Percentiles rank a stretch among this genome's conserved stretches.
Evolutionary conservation across 768 basidiomycete genomes (phyloP).

Genomic region (Kwoniella sp.): DNA sequence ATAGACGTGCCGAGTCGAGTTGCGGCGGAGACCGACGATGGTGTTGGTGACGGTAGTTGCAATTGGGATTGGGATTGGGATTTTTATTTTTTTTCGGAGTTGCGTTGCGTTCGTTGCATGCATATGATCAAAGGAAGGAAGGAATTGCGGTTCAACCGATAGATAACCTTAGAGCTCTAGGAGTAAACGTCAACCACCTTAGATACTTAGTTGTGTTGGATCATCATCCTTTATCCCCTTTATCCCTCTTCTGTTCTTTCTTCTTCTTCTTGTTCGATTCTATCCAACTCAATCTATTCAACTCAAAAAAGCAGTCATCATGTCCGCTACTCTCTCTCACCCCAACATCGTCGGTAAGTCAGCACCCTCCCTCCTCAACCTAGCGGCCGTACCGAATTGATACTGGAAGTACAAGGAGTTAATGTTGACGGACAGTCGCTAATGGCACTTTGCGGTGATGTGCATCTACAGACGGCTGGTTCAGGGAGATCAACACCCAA

Average conservation of each 20-base stretch:
- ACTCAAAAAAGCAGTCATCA: conserved; percentile 23
- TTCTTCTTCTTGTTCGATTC: not conserved
- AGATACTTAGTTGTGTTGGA: no score
- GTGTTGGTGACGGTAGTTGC: no score
- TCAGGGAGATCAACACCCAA: conserved; percentile 89
- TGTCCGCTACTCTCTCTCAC: conserved; percentile 52
- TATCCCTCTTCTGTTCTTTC: not conserved
- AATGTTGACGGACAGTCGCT: not conserved
- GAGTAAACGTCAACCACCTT: not conserved
- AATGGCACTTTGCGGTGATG: no score
- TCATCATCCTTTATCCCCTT: not conserved
- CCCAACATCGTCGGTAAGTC: conserved; percentile 55
- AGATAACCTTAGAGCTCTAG: not conserved
- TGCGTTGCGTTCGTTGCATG: no score
- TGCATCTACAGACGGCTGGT: conserved; percentile 92
- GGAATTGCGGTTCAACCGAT: not conserved
- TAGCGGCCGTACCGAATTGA: not conserved
- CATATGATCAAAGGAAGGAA: not conserved
- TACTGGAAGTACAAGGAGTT: not conserved
- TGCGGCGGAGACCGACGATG: conserved; percentile 1
- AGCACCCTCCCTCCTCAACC: not conserved
- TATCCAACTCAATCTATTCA: no score
- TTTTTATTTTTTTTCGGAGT: not conserved
- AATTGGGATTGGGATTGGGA: no score
- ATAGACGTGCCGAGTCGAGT: not conserved